Evolutionary conservation across 805 yeast species (phyloP), one percentile per base, ranked within the genome.

Genomic region (Kazachstania martiniae): DNA sequence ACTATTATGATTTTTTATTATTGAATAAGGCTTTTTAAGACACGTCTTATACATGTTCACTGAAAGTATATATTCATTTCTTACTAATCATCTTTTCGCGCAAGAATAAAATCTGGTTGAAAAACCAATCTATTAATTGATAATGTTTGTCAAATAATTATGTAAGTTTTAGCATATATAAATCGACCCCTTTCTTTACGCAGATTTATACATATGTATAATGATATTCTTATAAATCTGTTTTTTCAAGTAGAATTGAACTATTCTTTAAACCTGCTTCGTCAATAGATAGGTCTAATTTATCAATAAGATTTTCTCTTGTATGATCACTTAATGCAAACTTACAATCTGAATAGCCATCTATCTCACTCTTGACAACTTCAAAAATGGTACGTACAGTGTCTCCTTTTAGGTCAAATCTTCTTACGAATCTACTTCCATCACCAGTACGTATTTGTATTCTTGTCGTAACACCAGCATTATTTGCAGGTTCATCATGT

Each of bases 381-480:
- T 74, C 78, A 53, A 70, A 91, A 2, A 91, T 53, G 1, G 51
- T 55, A 3, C 62, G 37, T 0, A 91, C 84, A 3, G 66, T 61
- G 41, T 82, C 94, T 3, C 59, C 53, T 8, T 69, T 47, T 3
- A 43, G 40, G 7, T 59, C 57, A 44, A 89, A 81, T 36, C 83
- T 70, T 38, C 84, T 77, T 8, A 89, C 78, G 9, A 78, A 59
- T 36, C 96, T 66, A 29, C 75, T 69, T n/a, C 97, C 96, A 46
- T 78, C 84, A 12, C 87, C 91, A 18, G 83, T 70, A 37, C 95
- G 66, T n/a, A 91, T 69, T 57, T 91, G 97, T 17, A 91, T 70
- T 46, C 95, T 65, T 0, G 95, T 83, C 0, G 75, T 64, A 6
- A 64, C 57, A 0, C 72, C 68, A 8, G 69, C 76, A 5, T 58